Conservation (phyloP, 371 early-diverging fungal species). For the Sporodiniella umbellata region DNA sequence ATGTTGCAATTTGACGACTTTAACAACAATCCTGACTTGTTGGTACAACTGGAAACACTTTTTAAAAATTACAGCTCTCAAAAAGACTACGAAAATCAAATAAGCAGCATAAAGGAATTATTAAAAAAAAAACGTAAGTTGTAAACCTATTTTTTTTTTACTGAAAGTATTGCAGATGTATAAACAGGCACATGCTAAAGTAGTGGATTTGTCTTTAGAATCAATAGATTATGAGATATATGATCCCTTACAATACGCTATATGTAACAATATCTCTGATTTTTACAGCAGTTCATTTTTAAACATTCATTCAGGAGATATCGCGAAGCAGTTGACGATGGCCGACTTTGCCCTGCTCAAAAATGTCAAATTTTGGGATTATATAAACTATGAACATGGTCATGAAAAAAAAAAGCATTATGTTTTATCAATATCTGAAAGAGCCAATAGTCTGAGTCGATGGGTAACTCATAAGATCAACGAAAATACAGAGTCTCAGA, state of each 20-base stretch:
- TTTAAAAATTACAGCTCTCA: conserved; percentile 27
- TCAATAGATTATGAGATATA: not conserved
- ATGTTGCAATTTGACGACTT: conserved; percentile 65
- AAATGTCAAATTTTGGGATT: conserved; percentile 38
- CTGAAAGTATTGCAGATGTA: not conserved
- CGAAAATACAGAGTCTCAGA: conserved; percentile 10
- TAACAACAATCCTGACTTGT: conserved; percentile 36
- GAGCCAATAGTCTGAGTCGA: conserved; percentile 36
- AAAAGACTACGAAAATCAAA: conserved; percentile 35
- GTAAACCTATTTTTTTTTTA: not conserved
- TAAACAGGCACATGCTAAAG: no score
- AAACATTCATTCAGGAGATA: conserved; percentile 20
- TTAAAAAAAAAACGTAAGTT: conserved; percentile 12
- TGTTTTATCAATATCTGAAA: conserved; percentile 33
- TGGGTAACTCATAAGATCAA: conserved; percentile 32
- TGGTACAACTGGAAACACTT: conserved; percentile 30
- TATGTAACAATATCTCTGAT: not conserved
- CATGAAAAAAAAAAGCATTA: conserved; percentile 15
- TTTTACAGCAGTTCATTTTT: conserved; percentile 12
- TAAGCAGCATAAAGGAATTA: conserved; percentile 27
- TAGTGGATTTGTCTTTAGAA: not conserved
- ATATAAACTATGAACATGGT: conserved; percentile 7
- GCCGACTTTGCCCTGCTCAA: conserved; percentile 42
- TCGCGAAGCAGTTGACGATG: conserved; percentile 38
- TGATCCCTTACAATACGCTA: not conserved